These are phyloP conservation scores for Saccharomycopsis phalli DNA, from an alignment of 1,139 yeast genomes.

Conservation along the genomic window DNA sequence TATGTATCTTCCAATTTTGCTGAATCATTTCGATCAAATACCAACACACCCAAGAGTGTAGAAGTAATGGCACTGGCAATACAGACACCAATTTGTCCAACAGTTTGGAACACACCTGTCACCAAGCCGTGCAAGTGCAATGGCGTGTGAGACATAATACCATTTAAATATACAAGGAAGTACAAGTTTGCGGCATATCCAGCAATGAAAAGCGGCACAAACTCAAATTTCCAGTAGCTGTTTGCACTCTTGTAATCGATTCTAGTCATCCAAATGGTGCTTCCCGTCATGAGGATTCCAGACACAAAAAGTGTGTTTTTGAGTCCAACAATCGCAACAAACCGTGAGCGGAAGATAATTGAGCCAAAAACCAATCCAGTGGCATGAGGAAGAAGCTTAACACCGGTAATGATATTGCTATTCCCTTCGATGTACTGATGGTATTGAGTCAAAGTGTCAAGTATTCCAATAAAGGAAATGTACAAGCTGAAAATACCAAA, in stretches of 20 bases:
- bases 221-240: conserved; percentile 27
- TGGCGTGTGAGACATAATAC: conserved; percentile 27
- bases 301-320: conserved; percentile 21
- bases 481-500: conserved; percentile 19
- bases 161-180: conserved; percentile 22
- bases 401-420: conserved; percentile 26
- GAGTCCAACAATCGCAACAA: neutral
- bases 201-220: conserved; percentile 23
- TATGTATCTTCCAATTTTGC: neutral
- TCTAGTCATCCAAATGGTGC: conserved; percentile 24
- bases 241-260: conserved; percentile 20
- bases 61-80: conserved; percentile 21
- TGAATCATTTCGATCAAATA: neutral
- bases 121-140: conserved; percentile 29
- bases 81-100: conserved; percentile 24
- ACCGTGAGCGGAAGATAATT: conserved; percentile 2
- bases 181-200: conserved; percentile 23
- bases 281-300: conserved; percentile 19
- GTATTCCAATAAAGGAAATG: conserved; percentile 20
- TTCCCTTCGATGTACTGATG: conserved; percentile 19
- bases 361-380: conserved; percentile 24
- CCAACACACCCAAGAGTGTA: conserved; percentile 20
- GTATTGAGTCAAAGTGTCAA: conserved; percentile 20
- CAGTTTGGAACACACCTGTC: conserved; percentile 27
- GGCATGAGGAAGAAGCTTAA: conserved; percentile 26